A percentile compares a stretch with the other conserved stretches of the same genome.
phyloP scores from a whole-genome alignment of 305 asterid genomes.

The Solanum aculeatissimum region DNA sequence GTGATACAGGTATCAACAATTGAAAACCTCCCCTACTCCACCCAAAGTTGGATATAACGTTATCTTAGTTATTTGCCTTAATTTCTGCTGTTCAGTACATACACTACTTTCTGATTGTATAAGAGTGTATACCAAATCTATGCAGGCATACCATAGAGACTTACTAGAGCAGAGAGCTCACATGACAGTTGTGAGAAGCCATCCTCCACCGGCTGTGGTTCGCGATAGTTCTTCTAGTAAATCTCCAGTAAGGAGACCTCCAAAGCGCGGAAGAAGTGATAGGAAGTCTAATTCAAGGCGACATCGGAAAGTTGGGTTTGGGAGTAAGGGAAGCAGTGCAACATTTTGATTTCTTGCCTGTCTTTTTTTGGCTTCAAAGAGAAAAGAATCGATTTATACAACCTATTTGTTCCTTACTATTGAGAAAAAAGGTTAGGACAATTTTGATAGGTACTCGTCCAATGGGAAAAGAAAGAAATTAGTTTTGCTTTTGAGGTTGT shows the following conservation, averaged over 20 bases:
- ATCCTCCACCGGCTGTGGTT: slow-evolving; percentile 17
- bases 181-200: slow-evolving; percentile 21
- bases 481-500: background rate
- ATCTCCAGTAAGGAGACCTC: slow-evolving; percentile 6
- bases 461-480: background rate
- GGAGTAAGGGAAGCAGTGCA: slow-evolving; percentile 22
- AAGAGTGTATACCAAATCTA: slow-evolving; percentile 1
- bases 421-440: background rate
- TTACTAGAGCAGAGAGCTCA: slow-evolving; percentile 55
- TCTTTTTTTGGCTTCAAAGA: background rate
- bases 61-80: background rate
- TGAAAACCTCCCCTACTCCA: background rate
- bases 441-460: slow-evolving; percentile 6
- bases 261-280: slow-evolving; percentile 38
- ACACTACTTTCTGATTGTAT: background rate
- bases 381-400: background rate
- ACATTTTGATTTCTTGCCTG: slow-evolving; percentile 20
- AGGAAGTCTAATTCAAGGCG: slow-evolving; percentile 49
- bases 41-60: background rate
- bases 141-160: slow-evolving; percentile 85
- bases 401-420: background rate
- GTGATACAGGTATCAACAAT: slow-evolving; percentile 63
- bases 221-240: slow-evolving; percentile 20
- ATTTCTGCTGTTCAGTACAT: background rate
- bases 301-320: slow-evolving; percentile 37